Conservation (phyloP, 176 grass and related monocot species). For the Oropetium thomaeum region DNA sequence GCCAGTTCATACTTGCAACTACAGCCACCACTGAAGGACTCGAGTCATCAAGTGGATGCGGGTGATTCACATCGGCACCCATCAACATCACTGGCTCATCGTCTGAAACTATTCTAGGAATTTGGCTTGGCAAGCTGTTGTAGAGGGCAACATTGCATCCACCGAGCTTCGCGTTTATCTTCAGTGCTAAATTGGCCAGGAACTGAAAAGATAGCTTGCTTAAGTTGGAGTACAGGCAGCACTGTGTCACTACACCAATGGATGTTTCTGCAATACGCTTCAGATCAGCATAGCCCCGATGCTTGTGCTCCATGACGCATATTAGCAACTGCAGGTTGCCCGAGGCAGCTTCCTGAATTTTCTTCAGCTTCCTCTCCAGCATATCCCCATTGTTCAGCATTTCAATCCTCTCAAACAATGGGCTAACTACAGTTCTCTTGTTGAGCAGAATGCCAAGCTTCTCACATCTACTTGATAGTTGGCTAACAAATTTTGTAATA, state of each 20-base stretch:
- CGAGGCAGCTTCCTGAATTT: slow-evolving; percentile 71
- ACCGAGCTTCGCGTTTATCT: slow-evolving; percentile 91
- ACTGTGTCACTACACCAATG: slow-evolving; percentile 85
- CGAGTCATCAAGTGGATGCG: slow-evolving; percentile 82
- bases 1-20: slow-evolving; percentile 94
- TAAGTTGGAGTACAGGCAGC: slow-evolving; percentile 91
- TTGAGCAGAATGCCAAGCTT: slow-evolving; percentile 81
- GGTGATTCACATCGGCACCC: slow-evolving; percentile 95
- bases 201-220: slow-evolving; percentile 70
- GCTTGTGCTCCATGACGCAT: slow-evolving; percentile 85
- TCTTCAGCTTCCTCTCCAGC: slow-evolving; percentile 72
- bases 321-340: slow-evolving; percentile 84
- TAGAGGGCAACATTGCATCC: slow-evolving; percentile 74
- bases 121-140: slow-evolving; percentile 77
- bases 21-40: slow-evolving; percentile 88
- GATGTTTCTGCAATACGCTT: slow-evolving; percentile 88
- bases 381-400: slow-evolving; percentile 67
- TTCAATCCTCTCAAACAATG: slow-evolving; percentile 75
- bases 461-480: slow-evolving; percentile 68
- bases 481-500: slow-evolving; percentile 76
- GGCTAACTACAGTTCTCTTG: slow-evolving; percentile 64
- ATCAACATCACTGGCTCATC: slow-evolving; percentile 88
- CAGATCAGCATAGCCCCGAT: slow-evolving; percentile 80
- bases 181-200: slow-evolving; percentile 75
- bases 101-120: slow-evolving; percentile 66